Percentiles rank a stretch among this genome's conserved stretches.
Evolutionary conservation across 2,329 filamentous ascomycete species (phyloP).

Genomic region (Pseudonectria buxi): DNA sequence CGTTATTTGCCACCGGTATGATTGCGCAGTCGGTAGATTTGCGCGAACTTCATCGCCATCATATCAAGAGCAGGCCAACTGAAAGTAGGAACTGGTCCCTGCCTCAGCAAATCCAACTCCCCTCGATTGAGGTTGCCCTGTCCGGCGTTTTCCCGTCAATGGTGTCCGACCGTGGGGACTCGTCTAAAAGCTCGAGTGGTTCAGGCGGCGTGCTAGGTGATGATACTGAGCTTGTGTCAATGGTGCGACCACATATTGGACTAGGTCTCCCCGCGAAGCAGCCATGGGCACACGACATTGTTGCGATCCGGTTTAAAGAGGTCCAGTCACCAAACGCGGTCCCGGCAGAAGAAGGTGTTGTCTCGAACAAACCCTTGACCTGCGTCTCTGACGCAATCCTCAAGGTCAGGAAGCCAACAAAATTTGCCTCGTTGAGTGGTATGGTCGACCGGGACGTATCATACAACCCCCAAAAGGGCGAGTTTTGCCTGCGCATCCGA

Average conservation of each 20-base stretch:
- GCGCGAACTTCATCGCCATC: conserved; percentile 39
- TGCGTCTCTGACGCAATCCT: conserved; percentile 49
- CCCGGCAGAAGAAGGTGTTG: conserved; percentile 4
- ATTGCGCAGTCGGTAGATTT: conserved; percentile 45
- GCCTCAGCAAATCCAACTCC: conserved; percentile 38
- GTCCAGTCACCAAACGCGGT: conserved; percentile 25
- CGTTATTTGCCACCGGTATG: conserved; percentile 42
- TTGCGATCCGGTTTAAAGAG: conserved; percentile 51
- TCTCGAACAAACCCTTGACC: conserved; percentile 21
- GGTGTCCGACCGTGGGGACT: conserved; percentile 18
- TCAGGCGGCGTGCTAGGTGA: conserved; percentile 3
- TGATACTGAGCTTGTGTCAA: conserved; percentile 15
- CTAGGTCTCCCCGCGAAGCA: conserved; percentile 20
- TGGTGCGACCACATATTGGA: conserved; percentile 15
- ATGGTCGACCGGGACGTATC: conserved; percentile 55
- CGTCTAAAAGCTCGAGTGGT: conserved; percentile 2
- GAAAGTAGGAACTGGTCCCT: conserved; percentile 32
- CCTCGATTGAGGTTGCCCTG: conserved; percentile 42
- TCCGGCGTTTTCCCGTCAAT: conserved; percentile 37
- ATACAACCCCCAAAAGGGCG: conserved; percentile 52
- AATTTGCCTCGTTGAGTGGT: conserved; percentile 48
- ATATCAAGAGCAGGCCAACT: conserved; percentile 33
- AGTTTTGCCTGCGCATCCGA: conserved; percentile 56
- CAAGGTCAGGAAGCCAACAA: conserved; percentile 44
- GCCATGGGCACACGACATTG: conserved; percentile 53